phyloP scores from a whole-genome alignment of 176 grass and related monocot genomes.

The Avena atlantica region DNA sequence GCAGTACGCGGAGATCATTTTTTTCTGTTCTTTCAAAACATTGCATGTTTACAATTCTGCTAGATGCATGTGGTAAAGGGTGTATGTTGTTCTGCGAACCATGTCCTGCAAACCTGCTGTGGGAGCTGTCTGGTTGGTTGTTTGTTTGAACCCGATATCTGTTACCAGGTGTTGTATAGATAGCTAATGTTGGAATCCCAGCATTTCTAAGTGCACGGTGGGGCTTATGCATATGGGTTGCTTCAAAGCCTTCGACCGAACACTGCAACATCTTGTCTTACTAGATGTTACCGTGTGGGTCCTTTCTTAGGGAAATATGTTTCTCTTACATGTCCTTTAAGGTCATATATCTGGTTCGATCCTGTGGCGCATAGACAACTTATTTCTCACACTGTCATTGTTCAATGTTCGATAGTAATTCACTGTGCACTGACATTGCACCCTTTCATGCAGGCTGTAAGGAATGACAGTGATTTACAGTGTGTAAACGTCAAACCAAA shows the following conservation, averaged over 20 bases:
- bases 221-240: neutral
- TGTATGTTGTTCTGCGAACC: neutral
- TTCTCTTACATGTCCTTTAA: neutral
- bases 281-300: neutral
- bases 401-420: neutral
- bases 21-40: neutral
- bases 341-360: neutral
- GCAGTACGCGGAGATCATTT: neutral
- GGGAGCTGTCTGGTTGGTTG: neutral
- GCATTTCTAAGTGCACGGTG: neutral
- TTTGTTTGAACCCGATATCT: neutral
- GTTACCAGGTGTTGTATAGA: neutral
- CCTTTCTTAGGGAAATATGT: neutral
- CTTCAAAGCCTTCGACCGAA: neutral
- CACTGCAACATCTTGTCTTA: neutral
- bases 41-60: neutral
- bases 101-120: neutral
- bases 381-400: neutral
- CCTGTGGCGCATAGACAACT: neutral
- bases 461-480: slow-evolving; percentile 72
- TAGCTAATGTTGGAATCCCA: neutral
- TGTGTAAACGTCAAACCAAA: slow-evolving; percentile 68
- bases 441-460: slow-evolving; percentile 66
- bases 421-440: neutral
- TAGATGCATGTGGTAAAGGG: neutral